Conservation (phyloP, 768 basidiomycete species). For the Lactarius deliciosus region DNA sequence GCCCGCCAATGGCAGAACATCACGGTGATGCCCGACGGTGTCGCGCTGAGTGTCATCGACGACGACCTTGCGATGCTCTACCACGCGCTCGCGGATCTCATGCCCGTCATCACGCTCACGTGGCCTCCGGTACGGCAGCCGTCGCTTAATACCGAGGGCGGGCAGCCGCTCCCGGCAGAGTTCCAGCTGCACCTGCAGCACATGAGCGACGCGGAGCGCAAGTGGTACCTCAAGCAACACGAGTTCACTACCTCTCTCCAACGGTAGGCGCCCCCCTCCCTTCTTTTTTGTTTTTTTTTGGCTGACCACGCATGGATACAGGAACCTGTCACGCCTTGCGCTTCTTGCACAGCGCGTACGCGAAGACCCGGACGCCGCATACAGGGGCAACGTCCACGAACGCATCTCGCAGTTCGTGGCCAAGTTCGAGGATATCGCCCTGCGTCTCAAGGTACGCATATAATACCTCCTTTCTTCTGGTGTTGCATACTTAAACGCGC, state of each 20-base stretch:
- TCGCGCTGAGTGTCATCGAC: constrained; percentile 8
- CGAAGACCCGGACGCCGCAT: constrained; percentile 24
- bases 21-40: constrained; percentile 20
- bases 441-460: constrained; percentile 23
- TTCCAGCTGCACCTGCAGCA: constrained; percentile 3
- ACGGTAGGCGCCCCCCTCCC: neutral
- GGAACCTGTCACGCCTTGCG: constrained; percentile 23
- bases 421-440: constrained; percentile 21
- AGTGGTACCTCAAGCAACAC: constrained; percentile 28
- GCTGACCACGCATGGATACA: neutral
- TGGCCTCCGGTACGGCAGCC: constrained; percentile 19
- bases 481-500: neutral
- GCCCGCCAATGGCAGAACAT: constrained; percentile 17
- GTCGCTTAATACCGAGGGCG: constrained; percentile 21
- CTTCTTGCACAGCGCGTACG: constrained; percentile 22
- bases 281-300: neutral
- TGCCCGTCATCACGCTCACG: constrained; percentile 13
- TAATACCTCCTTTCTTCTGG: neutral
- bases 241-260: constrained; percentile 26
- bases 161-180: constrained; percentile 10
- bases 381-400: constrained; percentile 13
- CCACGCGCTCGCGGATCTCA: constrained; percentile 9
- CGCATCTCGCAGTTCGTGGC: constrained; percentile 22
- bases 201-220: constrained; percentile 13
- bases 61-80: constrained; percentile 9